A percentile compares a stretch with the other conserved stretches of the same genome.
These are phyloP conservation scores for Plasmodium adleri DNA, from an alignment of 169 alveolate species.

Conservation along the genomic window DNA sequence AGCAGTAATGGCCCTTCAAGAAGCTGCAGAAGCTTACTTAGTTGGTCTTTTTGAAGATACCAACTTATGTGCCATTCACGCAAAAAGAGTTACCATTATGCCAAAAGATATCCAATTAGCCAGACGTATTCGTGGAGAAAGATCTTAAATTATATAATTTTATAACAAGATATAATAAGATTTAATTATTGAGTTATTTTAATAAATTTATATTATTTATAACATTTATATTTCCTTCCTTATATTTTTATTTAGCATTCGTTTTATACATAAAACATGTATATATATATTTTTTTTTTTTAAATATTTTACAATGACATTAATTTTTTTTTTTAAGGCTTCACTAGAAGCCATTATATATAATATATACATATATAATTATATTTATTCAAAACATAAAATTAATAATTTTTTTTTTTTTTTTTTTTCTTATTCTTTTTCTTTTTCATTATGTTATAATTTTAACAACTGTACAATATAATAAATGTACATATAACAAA, in stretches of 20 bases:
- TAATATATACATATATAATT: neutral
- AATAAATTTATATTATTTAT: slow-evolving; percentile 61
- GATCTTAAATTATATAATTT: slow-evolving; percentile 81
- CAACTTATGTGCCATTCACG: slow-evolving; percentile 99
- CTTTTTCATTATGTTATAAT: neutral
- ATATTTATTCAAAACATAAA: too few relatives aligned
- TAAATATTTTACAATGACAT: slow-evolving; percentile 17
- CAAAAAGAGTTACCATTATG: slow-evolving; percentile 99
- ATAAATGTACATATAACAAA: slow-evolving; percentile 5
- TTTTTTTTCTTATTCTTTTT: neutral
- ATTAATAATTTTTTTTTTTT: neutral
- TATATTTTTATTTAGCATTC: slow-evolving; percentile 62
- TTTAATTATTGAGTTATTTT: slow-evolving; percentile 32
- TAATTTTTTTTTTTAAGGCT: slow-evolving; percentile 79
- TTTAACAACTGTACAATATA: neutral
- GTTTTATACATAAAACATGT: slow-evolving; percentile 54
- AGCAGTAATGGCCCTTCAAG: slow-evolving; percentile 99
- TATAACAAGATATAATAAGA: neutral
- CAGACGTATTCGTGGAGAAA: slow-evolving; percentile 99
- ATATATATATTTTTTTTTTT: slow-evolving; percentile 35
- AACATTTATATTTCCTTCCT: slow-evolving; percentile 9
- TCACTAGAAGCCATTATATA: slow-evolving; percentile 88
- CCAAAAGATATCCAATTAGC: slow-evolving; percentile 99
- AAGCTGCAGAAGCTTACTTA: slow-evolving; percentile 99
- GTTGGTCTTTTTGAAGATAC: slow-evolving; percentile 99